A percentile compares a stretch with the other conserved stretches of the same genome.
Conservation (phyloP, 1,284 basidiomycete genomes). For the Marasmius oreades region DNA sequence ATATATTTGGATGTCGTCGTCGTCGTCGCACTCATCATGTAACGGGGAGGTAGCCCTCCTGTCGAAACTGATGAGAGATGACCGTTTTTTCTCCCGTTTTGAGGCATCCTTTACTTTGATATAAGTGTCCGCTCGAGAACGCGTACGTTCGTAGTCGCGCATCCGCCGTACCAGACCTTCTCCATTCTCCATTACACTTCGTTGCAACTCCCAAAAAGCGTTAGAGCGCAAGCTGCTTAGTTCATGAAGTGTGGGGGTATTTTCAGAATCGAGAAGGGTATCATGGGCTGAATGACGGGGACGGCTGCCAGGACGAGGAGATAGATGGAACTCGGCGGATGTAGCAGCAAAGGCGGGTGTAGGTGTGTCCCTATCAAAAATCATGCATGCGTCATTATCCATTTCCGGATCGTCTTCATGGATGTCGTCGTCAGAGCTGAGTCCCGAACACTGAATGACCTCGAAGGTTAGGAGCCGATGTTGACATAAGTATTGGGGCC, state of each 20-base stretch:
- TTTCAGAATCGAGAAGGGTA: slow-evolving; percentile 17
- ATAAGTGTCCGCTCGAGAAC: slow-evolving; percentile 36
- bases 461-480: slow-evolving; percentile 4
- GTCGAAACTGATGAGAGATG: slow-evolving; percentile 23
- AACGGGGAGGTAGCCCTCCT: slow-evolving; percentile 7
- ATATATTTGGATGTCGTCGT: slow-evolving; percentile 56
- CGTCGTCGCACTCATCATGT: slow-evolving; percentile 37
- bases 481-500: neutral
- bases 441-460: slow-evolving; percentile 15
- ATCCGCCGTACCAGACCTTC: slow-evolving; percentile 68
- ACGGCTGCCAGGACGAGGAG: slow-evolving; percentile 27
- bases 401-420: neutral
- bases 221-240: slow-evolving; percentile 49
- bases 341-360: slow-evolving; percentile 45
- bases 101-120: slow-evolving; percentile 32
- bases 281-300: slow-evolving; percentile 21
- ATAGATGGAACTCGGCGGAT: slow-evolving; percentile 59
- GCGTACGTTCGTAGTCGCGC: slow-evolving; percentile 61
- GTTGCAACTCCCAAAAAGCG: slow-evolving; percentile 62
- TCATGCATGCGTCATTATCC: slow-evolving; percentile 21
- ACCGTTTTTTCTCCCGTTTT: slow-evolving; percentile 37
- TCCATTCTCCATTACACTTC: slow-evolving; percentile 56
- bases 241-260: slow-evolving; percentile 27
- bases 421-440: slow-evolving; percentile 13
- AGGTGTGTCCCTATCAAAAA: slow-evolving; percentile 9